A percentile compares a stretch with the other conserved stretches of the same genome.
These are phyloP conservation scores for Ganoderma sp. DNA, from an alignment of 1,284 basidiomycete species.

Conservation along the genomic window DNA sequence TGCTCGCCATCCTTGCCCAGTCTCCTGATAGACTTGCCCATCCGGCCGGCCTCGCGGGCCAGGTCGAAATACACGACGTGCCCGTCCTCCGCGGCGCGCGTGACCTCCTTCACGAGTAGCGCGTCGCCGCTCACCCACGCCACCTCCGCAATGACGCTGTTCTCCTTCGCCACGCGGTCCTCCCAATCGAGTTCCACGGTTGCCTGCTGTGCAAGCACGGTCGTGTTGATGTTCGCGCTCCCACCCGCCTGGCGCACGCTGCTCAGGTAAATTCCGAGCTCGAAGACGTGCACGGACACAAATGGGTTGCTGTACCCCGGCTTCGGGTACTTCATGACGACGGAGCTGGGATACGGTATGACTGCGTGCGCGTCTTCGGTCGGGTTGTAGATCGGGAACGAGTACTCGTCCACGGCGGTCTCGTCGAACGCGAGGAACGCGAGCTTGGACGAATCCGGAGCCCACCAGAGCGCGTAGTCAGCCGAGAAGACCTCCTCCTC, in stretches of 20 bases:
- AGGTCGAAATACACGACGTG: slow-evolving; percentile 80
- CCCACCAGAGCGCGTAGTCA: slow-evolving; percentile 90
- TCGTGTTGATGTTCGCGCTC: slow-evolving; percentile 32
- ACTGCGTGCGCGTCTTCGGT: slow-evolving; percentile 69
- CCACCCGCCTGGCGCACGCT: slow-evolving; percentile 36
- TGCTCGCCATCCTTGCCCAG: slow-evolving; percentile 84
- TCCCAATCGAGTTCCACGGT: slow-evolving; percentile 72
- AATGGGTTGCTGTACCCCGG: slow-evolving; percentile 92
- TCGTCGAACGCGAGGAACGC: slow-evolving; percentile 92
- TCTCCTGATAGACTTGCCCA: slow-evolving; percentile 71
- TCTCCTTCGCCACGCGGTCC: slow-evolving; percentile 58
- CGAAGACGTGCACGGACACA: slow-evolving; percentile 85
- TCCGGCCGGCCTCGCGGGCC: slow-evolving; percentile 37
- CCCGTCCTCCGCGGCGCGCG: slow-evolving; percentile 80
- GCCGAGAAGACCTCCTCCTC: slow-evolving; percentile 88
- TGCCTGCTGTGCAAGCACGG: slow-evolving; percentile 48
- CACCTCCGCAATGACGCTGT: slow-evolving; percentile 83
- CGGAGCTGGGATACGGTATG: slow-evolving; percentile 78
- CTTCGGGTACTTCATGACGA: slow-evolving; percentile 89
- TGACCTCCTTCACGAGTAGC: slow-evolving; percentile 88
- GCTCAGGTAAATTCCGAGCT: slow-evolving; percentile 58
- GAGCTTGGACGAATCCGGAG: slow-evolving; percentile 79
- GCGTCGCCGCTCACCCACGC: slow-evolving; percentile 82
- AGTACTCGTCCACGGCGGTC: slow-evolving; percentile 84
- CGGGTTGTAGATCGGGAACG: slow-evolving; percentile 91